Conservation (phyloP, 1,284 basidiomycete species). For the Puccinia novopanici region DNA sequence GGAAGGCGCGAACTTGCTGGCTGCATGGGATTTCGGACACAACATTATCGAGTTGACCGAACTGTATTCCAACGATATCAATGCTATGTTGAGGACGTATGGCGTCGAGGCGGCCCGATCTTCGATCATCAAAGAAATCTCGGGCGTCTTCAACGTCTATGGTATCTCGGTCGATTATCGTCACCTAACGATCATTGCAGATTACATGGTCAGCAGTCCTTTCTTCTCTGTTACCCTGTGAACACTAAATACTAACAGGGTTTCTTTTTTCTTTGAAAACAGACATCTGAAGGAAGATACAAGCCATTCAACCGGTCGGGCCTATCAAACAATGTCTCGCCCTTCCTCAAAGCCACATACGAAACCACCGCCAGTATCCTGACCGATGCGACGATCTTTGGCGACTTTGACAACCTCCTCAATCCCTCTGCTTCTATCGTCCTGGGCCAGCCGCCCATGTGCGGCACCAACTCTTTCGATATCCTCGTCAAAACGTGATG, state of each 20-base stretch:
- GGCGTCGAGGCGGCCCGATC: slow-evolving; percentile 62
- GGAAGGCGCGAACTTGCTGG: slow-evolving; percentile 85
- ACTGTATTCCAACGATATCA: slow-evolving; percentile 93
- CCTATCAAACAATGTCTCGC: slow-evolving; percentile 84
- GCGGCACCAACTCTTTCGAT: slow-evolving; percentile 83
- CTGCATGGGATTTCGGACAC: slow-evolving; percentile 83
- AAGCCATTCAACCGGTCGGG: slow-evolving; percentile 97
- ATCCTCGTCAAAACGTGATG: slow-evolving; percentile 33
- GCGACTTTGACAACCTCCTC: slow-evolving; percentile 88
- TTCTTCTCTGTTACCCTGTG: background rate
- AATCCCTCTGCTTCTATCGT: slow-evolving; percentile 90
- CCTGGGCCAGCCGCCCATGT: slow-evolving; percentile 76
- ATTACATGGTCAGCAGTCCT: slow-evolving; percentile 81
- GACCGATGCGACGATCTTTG: slow-evolving; percentile 87
- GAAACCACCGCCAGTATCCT: slow-evolving; percentile 96
- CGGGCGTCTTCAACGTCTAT: slow-evolving; percentile 91
- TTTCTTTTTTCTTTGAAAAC: slow-evolving; percentile 28
- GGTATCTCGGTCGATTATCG: slow-evolving; percentile 93
- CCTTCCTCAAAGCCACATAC: slow-evolving; percentile 92
- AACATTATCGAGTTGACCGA: slow-evolving; percentile 78
- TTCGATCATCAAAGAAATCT: slow-evolving; percentile 71
- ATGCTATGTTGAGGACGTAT: slow-evolving; percentile 86
- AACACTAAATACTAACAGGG: background rate
- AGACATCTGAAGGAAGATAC: slow-evolving; percentile 97
- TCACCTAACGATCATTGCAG: slow-evolving; percentile 94